phyloP scores from a whole-genome alignment of 306 rosid species.

The Sindora glabra region DNA sequence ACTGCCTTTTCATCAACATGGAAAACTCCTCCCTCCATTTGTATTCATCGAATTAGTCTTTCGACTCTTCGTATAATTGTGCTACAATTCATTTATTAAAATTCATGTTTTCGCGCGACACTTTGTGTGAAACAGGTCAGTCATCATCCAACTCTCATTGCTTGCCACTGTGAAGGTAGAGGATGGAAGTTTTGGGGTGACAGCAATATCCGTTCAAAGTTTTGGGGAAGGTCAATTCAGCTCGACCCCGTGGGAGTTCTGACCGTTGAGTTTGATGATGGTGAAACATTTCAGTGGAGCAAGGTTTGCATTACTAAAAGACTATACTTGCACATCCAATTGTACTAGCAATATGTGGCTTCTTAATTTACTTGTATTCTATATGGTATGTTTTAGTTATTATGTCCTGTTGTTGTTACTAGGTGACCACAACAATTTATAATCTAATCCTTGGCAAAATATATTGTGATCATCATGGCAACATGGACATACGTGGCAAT shows the following conservation, averaged over 20 bases:
- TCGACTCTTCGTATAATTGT: neutral
- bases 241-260: conserved; percentile 92
- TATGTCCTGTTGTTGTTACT: conserved; percentile 6
- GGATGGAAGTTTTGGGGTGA: conserved; percentile 99
- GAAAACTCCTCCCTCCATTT: neutral
- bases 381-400: neutral
- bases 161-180: conserved; percentile 97
- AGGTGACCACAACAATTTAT: conserved; percentile 92
- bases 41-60: neutral
- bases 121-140: conserved; percentile 66
- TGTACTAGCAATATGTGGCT: no score
- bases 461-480: conserved; percentile 94
- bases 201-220: conserved; percentile 84
- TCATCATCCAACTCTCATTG: conserved; percentile 96
- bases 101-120: conserved; percentile 7
- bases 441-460: conserved; percentile 92
- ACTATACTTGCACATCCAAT: conserved; percentile 8
- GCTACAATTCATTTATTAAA: neutral
- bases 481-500: conserved; percentile 82
- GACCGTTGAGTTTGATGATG: conserved; percentile 85
- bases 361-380: neutral
- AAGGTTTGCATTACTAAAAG: conserved; percentile 45
- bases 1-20: neutral
- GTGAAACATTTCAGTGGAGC: conserved; percentile 97
- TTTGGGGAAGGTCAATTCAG: conserved; percentile 98